Evolutionary conservation across 371 early-diverging fungal species (phyloP).

Genomic region (Rhizopus sp.): DNA sequence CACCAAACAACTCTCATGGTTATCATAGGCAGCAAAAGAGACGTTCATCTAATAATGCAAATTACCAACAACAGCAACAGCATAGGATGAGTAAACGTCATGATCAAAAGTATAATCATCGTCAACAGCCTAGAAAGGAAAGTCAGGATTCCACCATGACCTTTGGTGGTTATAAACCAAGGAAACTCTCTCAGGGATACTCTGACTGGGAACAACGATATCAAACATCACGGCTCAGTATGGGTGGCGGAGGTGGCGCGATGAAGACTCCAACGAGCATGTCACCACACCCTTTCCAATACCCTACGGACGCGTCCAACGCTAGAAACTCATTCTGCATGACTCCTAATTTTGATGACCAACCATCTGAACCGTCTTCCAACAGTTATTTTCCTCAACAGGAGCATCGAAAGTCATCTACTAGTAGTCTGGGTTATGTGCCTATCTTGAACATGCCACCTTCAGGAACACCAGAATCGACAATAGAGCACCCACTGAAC

Average conservation of each 20-base stretch:
- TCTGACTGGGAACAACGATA: background rate
- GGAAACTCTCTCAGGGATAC: conserved; percentile 5
- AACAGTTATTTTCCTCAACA: background rate
- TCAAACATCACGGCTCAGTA: background rate
- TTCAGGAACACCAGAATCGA: background rate
- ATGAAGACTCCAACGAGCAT: conserved; percentile 21
- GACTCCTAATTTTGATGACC: conserved; percentile 19
- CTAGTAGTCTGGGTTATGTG: background rate
- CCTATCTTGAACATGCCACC: conserved; percentile 20
- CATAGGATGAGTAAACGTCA: background rate
- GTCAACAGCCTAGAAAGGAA: conserved; percentile 13
- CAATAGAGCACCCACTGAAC: conserved; percentile 30
- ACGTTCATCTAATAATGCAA: background rate
- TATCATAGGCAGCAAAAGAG: conserved; percentile 4
- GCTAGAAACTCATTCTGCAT: conserved; percentile 15
- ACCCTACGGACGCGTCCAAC: background rate
- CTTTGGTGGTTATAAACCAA: conserved; percentile 15
- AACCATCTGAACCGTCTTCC: conserved; percentile 5
- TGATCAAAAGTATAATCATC: background rate
- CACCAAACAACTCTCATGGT: background rate
- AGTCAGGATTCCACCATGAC: conserved; percentile 20
- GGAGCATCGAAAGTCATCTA: conserved; percentile 1
- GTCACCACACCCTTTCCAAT: conserved; percentile 18
- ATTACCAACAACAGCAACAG: background rate
- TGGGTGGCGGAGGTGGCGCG: background rate